Conservation (phyloP, 805 yeast species). For the Zygosaccharomyces gambellarensis region DNA sequence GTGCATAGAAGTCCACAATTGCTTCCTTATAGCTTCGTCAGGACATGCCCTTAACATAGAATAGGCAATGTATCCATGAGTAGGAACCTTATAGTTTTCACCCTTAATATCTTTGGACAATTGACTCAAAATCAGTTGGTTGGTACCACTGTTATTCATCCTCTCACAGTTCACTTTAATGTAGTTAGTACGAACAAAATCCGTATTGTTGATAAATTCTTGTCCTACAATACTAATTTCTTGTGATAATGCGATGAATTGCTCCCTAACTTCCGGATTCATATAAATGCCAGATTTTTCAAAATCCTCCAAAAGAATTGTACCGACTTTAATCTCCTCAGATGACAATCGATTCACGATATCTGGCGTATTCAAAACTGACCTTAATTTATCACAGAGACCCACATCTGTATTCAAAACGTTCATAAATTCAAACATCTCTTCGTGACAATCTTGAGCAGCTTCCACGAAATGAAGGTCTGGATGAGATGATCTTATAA, state of each 20-base stretch:
- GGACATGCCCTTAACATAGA: constrained; percentile 56
- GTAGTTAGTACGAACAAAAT: constrained; percentile 17
- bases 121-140: constrained; percentile 21
- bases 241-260: constrained; percentile 74
- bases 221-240: constrained; percentile 79
- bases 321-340: constrained; percentile 83
- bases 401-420: constrained; percentile 77
- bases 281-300: constrained; percentile 85
- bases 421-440: constrained; percentile 92
- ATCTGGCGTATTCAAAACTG: constrained; percentile 42
- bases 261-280: constrained; percentile 56
- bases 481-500: constrained; percentile 86
- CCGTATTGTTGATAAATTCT: constrained; percentile 45
- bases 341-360: constrained; percentile 40
- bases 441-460: constrained; percentile 83
- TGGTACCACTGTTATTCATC: constrained; percentile 18
- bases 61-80: constrained; percentile 61
- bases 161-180: constrained; percentile 24
- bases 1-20: constrained; percentile 72
- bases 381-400: constrained; percentile 54
- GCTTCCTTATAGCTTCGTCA: constrained; percentile 52
- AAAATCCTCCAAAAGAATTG: constrained; percentile 74
- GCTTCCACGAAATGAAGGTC: constrained; percentile 61
- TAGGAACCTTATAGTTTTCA: constrained; percentile 46
- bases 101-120: constrained; percentile 38